Evolutionary conservation across 192 early-diverging fungal species (phyloP), one percentile per base, ranked within the genome.

Genomic region (Umbelopsis ramanniana): DNA sequence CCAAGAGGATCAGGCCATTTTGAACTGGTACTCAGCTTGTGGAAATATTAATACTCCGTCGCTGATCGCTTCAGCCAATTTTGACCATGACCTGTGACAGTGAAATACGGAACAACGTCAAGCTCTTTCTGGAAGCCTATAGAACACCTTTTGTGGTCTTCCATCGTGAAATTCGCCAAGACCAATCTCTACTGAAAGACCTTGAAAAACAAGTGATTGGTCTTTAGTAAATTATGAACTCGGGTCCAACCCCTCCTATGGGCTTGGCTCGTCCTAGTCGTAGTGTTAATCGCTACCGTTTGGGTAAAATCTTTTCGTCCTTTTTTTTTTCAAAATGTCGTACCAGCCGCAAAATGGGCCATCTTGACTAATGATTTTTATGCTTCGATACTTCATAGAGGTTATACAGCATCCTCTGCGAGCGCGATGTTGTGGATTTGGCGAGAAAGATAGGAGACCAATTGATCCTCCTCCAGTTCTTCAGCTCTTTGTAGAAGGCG

Each of bases 341-440:
- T n/a, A 60, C 22, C 52, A 26, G 48, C 26, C 21, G 8, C 52
- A 48, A 17, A 45, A 22, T 48, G 5, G 4, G 24, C 24, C 53
- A 24, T 40, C 37, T 53, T 54, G 63, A 12, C 40, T 72, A 17
- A 46, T 12, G 11, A 11, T 1, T 60, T 55, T 52, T 3, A 19
- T 24, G 72, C 29, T 87, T 11, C 12, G 15, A 35, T 40, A 35
- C 46, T 11, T 37, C 6, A 46, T 23, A 74, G 74, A 76, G 11
- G 88, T 92, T 35, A 71, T 83, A 11, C 91, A 92, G 71, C 83
- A 92, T 55, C 91, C 91, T 15, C 74, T 83, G 23, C 80, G 84
- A 29, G 90, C 89, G 22, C 86, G 89, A 33, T 86, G 83, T 80
- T 89, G 87, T 71, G 90, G 88, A n/a, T 90, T 89, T 79, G 87